Base-by-base conservation (phyloP, 345 rosid genomes). In the Bretschneidera sinensis region DNA sequence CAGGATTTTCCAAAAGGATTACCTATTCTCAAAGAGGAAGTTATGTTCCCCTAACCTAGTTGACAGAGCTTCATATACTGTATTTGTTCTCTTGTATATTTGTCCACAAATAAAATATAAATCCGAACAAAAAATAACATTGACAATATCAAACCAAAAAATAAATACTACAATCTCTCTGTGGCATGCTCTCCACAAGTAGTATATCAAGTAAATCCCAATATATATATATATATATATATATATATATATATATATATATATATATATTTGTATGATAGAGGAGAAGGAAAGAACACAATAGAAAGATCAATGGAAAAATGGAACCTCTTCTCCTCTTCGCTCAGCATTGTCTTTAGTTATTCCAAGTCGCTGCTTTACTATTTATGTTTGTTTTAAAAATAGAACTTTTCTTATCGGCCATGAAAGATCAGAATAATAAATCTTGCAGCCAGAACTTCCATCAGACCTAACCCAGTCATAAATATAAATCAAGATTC, bases 371-470 rank as follows among this genome's bases (percentile, higher is more conserved):
- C 55, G 91, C 67, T 77, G 88, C 84, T 83, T 91, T 53, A 83
- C 81, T 50, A 54, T 19, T 52, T 60, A 69, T 6, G 72, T 76
- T 79, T 85, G 92, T 72, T 86, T 87, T 20, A 75, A 43, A 63
- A 77, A 82, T 24, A 94, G 60, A 61, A 76, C 68, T 74, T 88
- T 91, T 69, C 95, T 82, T 54, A 94, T 73, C 33, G 87, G 81
- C 99, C 99, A 94, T 10, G 97, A 86, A 66, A 94, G 88, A 68
- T 88, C 92, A 17, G 92, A 68, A 63, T 88, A 88, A 76, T 94
- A 94, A 48, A 91, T 78, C 74, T 81, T 67, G 62, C 53, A 31
- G 24, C 81, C 86, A 55, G 83, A 69, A 62, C 68, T 74, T 24
- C 86, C 92, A 72, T 85, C 88, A 18, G 85, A 75, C 14, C 91